A percentile compares a stretch with the other conserved stretches of the same genome.
phyloP scores from a whole-genome alignment of 768 basidiomycete genomes.

The Lactifluus echinatus region DNA sequence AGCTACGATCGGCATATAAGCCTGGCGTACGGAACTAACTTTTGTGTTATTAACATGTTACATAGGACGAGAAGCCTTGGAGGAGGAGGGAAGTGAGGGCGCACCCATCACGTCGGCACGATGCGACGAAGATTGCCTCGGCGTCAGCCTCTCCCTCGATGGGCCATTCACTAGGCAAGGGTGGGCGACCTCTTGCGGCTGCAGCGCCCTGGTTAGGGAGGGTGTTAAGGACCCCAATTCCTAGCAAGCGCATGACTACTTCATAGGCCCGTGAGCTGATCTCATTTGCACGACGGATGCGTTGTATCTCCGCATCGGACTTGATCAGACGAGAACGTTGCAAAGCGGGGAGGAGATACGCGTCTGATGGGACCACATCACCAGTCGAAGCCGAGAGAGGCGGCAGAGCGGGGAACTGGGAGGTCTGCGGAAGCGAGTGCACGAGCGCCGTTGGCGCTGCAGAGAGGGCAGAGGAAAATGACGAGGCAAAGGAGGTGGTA shows the following conservation, averaged over 20 bases:
- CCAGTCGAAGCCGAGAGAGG: conserved; percentile 28
- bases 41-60: neutral
- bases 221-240: conserved; percentile 48
- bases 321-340: conserved; percentile 77
- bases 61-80: neutral
- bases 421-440: conserved; percentile 52
- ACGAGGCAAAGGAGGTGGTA: conserved; percentile 35
- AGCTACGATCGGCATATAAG: conserved; percentile 90
- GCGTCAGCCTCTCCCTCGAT: conserved; percentile 92
- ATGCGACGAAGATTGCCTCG: conserved; percentile 87
- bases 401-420: conserved; percentile 45
- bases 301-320: conserved; percentile 58
- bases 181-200: conserved; percentile 35
- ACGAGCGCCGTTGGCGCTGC: conserved; percentile 48
- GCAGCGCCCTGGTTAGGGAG: conserved; percentile 25
- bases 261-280: conserved; percentile 90
- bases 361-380: conserved; percentile 36
- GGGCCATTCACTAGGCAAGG: conserved; percentile 74
- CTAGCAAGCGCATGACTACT: conserved; percentile 85
- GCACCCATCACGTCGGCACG: conserved; percentile 82
- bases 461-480: conserved; percentile 40
- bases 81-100: conserved; percentile 22
- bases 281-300: conserved; percentile 71
- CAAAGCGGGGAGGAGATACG: conserved; percentile 68
- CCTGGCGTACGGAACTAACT: conserved; percentile 69